These are phyloP conservation scores for Suhomyces anneliseae DNA, from an alignment of 1,139 yeast genomes.

Conservation along the genomic window DNA sequence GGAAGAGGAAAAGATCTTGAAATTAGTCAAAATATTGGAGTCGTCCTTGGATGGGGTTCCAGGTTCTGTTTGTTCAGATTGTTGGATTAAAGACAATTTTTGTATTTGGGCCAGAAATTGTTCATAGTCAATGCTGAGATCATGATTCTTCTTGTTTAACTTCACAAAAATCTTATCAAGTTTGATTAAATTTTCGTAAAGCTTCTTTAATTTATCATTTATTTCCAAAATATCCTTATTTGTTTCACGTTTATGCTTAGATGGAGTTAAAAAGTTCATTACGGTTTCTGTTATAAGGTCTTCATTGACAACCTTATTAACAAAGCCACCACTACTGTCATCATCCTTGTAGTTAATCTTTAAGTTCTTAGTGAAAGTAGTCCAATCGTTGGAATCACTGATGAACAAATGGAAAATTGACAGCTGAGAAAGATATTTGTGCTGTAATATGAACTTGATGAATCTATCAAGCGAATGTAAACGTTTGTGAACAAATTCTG, in stretches of 20 bases:
- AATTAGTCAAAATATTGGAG: slow-evolving; percentile 28
- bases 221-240: slow-evolving; percentile 82
- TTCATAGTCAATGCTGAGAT: slow-evolving; percentile 69
- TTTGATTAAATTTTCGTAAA: slow-evolving; percentile 77
- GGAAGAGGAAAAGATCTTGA: slow-evolving; percentile 42
- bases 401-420: slow-evolving; percentile 73
- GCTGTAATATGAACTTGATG: slow-evolving; percentile 67
- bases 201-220: slow-evolving; percentile 74
- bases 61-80: slow-evolving; percentile 11
- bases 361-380: slow-evolving; percentile 67
- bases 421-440: slow-evolving; percentile 70
- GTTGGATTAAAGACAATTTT: slow-evolving; percentile 61
- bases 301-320: slow-evolving; percentile 49
- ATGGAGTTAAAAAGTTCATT: slow-evolving; percentile 86
- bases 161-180: slow-evolving; percentile 77
- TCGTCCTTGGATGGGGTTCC: slow-evolving; percentile 16
- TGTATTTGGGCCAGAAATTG: slow-evolving; percentile 70
- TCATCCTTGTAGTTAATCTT: slow-evolving; percentile 37
- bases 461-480: slow-evolving; percentile 83
- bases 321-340: slow-evolving; percentile 28
- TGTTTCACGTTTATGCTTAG: slow-evolving; percentile 63
- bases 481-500: slow-evolving; percentile 78
- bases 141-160: slow-evolving; percentile 71
- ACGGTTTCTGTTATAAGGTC: slow-evolving; percentile 80
- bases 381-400: slow-evolving; percentile 79